Conservation (phyloP, 345 rosid genomes). For the Hypericum perforatum region DNA sequence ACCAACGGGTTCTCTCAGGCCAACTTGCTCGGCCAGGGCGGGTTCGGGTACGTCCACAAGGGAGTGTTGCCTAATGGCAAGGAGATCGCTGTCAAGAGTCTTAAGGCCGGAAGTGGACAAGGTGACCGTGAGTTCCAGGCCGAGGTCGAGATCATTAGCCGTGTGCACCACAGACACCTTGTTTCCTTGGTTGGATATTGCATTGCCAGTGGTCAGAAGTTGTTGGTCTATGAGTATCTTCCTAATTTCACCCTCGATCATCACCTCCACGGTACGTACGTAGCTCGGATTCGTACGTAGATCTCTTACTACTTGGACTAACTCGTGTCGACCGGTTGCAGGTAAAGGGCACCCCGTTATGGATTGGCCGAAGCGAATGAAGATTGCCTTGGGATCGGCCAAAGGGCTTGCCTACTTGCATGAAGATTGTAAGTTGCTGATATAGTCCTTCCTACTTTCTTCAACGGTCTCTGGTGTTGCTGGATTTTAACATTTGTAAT, state of each 20-base stretch:
- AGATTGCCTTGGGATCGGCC: conserved; percentile 1
- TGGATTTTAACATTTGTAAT: not conserved
- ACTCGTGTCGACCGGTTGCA: not conserved
- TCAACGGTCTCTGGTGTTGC: not conserved
- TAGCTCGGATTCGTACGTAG: not conserved
- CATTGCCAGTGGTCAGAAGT: not conserved
- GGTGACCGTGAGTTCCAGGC: conserved; percentile 3
- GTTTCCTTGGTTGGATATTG: not conserved
- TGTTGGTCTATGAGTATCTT: not conserved
- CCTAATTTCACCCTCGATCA: not conserved
- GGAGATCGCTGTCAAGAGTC: not conserved
- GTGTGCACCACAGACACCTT: not conserved
- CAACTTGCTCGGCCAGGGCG: not conserved
- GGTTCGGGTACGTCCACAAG: conserved; percentile 6
- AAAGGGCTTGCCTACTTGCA: conserved; percentile 5
- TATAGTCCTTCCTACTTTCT: not conserved
- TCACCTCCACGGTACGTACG: conserved; percentile 3
- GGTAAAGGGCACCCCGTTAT: not conserved
- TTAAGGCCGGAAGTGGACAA: not conserved
- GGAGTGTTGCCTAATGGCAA: not conserved
- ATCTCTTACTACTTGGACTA: too few species aligned
- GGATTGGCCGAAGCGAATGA: not conserved
- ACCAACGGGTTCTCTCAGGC: conserved; percentile 1
- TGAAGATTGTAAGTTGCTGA: not conserved
- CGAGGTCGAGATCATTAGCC: conserved; percentile 1